Evolutionary conservation across 306 rosid species (phyloP), one percentile per base, ranked within the genome.

Genomic region (Prunus mongolica): DNA sequence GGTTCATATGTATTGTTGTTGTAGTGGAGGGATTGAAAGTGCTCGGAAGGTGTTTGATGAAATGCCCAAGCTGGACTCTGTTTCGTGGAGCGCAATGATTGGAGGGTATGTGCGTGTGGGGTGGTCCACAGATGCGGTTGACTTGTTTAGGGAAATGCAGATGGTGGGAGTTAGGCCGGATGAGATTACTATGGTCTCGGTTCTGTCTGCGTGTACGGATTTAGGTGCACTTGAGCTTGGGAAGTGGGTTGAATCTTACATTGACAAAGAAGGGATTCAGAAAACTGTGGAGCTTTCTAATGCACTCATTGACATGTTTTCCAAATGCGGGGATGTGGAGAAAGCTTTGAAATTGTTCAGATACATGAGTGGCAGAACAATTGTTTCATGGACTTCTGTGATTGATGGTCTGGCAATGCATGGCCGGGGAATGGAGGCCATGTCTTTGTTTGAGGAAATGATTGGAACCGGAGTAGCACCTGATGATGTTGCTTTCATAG

Each of bases 41-140:
- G 98, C 96, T 0, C 67, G 87, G 52, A 91, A 86, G 81, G 76
- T 94, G 89, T 94, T 91, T 27, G 98, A 90, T 75, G 90, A 84
- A 79, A 86, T 84, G 86, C 78, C 88, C 3, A 83, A 72, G 78
- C 19, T 18, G 69, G 94, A 94, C 71, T 86, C 91, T 16, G 93
- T 94, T 10, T 83, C 97, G 1, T 94, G 98, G 97, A 94, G 96
- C 77, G 94, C 97, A 12, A 90, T 94, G 93, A 88, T 94, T 64
- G 97, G 93, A 0, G 98, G 98, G 44, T 91, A 72, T 74, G 96
- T 85, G 12, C 90, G 88, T 16, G 76, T 82, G 19, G 93, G 98
- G 5, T 72, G 62, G 44, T 90, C 96, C 8, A 22, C 84, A 1
- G 84, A 75, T 0, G 93, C 96, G 8, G 49, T 93, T 75, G 78